A percentile compares a stretch with the other conserved stretches of the same genome.
Evolutionary conservation across 495 filamentous ascomycete genomes (phyloP).

Genomic region (Aspergillus haitiensis): DNA sequence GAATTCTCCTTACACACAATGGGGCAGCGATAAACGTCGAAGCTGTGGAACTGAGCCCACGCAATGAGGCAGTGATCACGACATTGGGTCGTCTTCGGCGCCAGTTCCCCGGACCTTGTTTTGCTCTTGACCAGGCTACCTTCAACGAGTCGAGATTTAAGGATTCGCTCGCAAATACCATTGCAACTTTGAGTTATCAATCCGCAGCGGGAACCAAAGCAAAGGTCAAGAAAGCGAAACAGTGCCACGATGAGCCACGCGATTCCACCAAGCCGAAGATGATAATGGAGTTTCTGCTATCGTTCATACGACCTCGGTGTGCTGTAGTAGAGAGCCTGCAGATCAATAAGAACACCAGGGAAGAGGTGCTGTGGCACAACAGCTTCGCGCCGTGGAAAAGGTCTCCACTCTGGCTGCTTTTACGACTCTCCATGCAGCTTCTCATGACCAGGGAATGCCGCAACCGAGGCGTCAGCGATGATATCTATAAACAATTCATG

Average conservation of each 20-base stretch:
- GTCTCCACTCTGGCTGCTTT: slow-evolving; percentile 59
- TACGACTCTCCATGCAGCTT: slow-evolving; percentile 56
- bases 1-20: slow-evolving; percentile 45
- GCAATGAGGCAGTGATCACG: slow-evolving; percentile 45
- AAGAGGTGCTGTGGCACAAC: slow-evolving; percentile 57
- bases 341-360: slow-evolving; percentile 59
- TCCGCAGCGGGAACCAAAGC: slow-evolving; percentile 36
- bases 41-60: slow-evolving; percentile 57
- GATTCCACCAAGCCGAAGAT: slow-evolving; percentile 57
- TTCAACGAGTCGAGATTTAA: slow-evolving; percentile 41
- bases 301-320: slow-evolving; percentile 48
- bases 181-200: slow-evolving; percentile 47
- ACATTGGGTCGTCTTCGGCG: slow-evolving; percentile 53
- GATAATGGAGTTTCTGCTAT: slow-evolving; percentile 55
- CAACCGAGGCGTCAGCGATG: background rate
- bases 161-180: slow-evolving; percentile 37
- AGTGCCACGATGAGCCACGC: slow-evolving; percentile 44
- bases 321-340: slow-evolving; percentile 24
- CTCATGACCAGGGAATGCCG: slow-evolving; percentile 1
- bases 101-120: slow-evolving; percentile 54
- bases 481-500: slow-evolving; percentile 59
- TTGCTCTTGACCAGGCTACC: slow-evolving; percentile 32
- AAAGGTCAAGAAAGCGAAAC: slow-evolving; percentile 41
- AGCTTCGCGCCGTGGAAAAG: slow-evolving; percentile 51
- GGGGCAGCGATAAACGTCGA: slow-evolving; percentile 45